Base-by-base conservation (phyloP, 257 asterid genomes). In the Voacanga thouarsii region DNA sequence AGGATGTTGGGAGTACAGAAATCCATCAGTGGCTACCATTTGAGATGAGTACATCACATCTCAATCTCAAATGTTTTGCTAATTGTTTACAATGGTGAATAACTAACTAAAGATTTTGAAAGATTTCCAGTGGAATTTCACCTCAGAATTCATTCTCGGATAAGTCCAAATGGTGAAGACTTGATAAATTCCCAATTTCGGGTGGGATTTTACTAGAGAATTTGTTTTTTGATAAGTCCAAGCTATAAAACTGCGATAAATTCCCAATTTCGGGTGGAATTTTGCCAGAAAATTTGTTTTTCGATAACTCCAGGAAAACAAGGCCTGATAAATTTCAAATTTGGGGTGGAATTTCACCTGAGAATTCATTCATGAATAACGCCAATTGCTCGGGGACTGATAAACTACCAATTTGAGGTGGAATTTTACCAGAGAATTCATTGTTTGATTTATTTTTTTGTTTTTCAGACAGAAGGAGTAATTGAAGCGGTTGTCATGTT, bases 191-290 rank as follows among this genome's bases (percentile, higher is more conserved):
- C 45, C 45, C 89, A 4, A 92, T 60, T 4, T 84, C 75, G 0
- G 82, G 64, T 8, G 97, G 97, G 77, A 91, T 90, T 81, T 77
- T 83, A 4, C 97, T 97, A 2, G 83, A 84, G 21, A 92, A 82
- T 57, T 79, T 88, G 79, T 92, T 92, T 73, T 55, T 80, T 61
- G 37, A 89, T 69, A 92, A 18, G 77, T 64, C 50, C 69, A 92
- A 9, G 81, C 78, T 6, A 4, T 43, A 5, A 39, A 92, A 74
- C 12, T 71, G 28, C 7, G 97, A 90, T 12, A 92, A 84, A 59
- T 84, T 80, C 18, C 88, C 87, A 16, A 92, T 82, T 76, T 90
- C 84, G 45, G 7, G 8, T 1, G 97, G 97, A 5, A 92, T 83
- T 76, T 78, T 79, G 24, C 97, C 97, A 0, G 94, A 86, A 59